These are phyloP conservation scores for Heliamphora pulchella DNA, from an alignment of 179 eudicot species.

Conservation along the genomic window DNA sequence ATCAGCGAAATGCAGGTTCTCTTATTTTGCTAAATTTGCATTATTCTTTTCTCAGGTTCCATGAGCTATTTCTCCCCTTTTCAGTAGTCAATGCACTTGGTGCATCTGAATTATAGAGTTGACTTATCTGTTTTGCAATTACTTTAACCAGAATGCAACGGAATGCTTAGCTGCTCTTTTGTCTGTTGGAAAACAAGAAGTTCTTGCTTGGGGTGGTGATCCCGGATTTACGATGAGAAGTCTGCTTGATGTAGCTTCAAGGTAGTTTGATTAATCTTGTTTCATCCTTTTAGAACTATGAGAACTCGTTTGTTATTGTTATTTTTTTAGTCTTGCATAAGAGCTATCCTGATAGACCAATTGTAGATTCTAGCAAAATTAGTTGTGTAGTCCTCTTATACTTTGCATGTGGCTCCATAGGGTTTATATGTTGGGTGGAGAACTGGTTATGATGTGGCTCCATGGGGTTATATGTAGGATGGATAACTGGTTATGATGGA, in stretches of 20 bases:
- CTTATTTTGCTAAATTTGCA: slow-evolving; percentile 1
- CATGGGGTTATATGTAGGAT: background rate
- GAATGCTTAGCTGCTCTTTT: slow-evolving; percentile 86
- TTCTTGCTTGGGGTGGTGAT: slow-evolving; percentile 91
- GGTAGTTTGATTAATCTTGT: slow-evolving; percentile 35
- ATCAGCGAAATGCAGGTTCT: slow-evolving; percentile 89
- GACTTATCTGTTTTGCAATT: slow-evolving; percentile 1
- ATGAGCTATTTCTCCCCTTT: background rate
- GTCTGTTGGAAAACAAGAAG: slow-evolving; percentile 65
- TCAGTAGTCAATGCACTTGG: background rate
- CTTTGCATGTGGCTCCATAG: background rate
- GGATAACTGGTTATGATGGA: background rate
- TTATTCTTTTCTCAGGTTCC: background rate
- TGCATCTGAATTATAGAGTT: background rate
- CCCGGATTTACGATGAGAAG: slow-evolving; percentile 88
- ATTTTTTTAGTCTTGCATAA: background rate
- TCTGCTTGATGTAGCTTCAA: slow-evolving; percentile 88
- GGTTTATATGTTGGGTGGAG: too few relatives aligned
- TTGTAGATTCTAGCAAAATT: background rate
- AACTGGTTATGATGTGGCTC: too few relatives aligned
- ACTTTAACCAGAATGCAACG: slow-evolving; percentile 67
- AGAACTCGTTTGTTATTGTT: background rate
- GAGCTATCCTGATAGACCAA: background rate
- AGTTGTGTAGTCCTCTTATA: background rate
- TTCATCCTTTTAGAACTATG: background rate